Evolutionary conservation across 768 basidiomycete genomes (phyloP).

Genomic region (Termitomyces sp.): DNA sequence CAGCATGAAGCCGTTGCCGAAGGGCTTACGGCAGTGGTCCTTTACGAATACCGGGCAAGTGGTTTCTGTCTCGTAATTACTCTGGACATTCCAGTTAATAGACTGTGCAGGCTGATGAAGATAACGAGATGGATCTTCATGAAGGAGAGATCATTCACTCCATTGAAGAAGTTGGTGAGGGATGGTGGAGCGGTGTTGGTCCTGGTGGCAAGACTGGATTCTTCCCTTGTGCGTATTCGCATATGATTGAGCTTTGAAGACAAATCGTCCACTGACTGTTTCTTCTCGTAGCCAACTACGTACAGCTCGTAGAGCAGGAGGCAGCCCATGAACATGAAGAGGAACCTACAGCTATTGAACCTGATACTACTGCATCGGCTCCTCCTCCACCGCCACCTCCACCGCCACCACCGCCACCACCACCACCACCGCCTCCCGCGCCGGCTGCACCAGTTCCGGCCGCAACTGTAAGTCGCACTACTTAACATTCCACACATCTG

Average conservation of each 20-base stretch:
- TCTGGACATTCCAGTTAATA: not conserved
- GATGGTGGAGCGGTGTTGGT: slow-evolving; percentile 89
- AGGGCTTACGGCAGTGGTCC: slow-evolving; percentile 71
- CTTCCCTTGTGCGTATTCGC: slow-evolving; percentile 69
- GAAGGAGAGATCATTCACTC: slow-evolving; percentile 84
- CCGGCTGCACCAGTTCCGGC: slow-evolving; percentile 37
- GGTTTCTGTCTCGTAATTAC: not conserved
- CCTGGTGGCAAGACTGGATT: slow-evolving; percentile 72
- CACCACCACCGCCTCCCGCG: slow-evolving; percentile 49
- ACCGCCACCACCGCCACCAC: slow-evolving; percentile 39
- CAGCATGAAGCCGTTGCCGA: slow-evolving; percentile 25
- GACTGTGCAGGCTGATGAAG: slow-evolving; percentile 64
- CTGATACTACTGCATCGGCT: slow-evolving; percentile 38
- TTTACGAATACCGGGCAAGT: slow-evolving; percentile 76
- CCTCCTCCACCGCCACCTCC: slow-evolving; percentile 45
- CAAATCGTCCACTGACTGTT: not conserved
- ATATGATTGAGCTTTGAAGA: not conserved
- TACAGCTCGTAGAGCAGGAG: slow-evolving; percentile 62
- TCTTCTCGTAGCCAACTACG: slow-evolving; percentile 69
- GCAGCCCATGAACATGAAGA: not conserved
- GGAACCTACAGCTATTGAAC: slow-evolving; percentile 30
- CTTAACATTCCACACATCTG: not conserved
- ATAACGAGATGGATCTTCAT: slow-evolving; percentile 77
- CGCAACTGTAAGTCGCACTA: not conserved
- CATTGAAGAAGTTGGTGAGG: slow-evolving; percentile 82